These are phyloP conservation scores for Lophiotrema nucula DNA, from an alignment of 495 filamentous ascomycete genomes.

Conservation along the genomic window DNA sequence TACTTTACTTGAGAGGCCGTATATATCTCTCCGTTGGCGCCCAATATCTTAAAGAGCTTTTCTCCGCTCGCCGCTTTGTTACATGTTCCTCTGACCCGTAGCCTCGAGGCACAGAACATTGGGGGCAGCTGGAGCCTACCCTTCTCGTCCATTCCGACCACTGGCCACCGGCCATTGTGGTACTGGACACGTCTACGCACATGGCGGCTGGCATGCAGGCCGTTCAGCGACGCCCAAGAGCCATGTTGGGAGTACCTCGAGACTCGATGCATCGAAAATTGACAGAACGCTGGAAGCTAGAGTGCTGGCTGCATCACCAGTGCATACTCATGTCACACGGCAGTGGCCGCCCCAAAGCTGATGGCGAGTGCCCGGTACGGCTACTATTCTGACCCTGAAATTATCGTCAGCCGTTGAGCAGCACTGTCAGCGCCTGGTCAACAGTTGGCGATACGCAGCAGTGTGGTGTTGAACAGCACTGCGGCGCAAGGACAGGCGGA, in stretches of 20 bases:
- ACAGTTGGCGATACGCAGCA: neutral
- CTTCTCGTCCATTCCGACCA: conserved; percentile 4
- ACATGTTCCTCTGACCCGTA: conserved; percentile 34
- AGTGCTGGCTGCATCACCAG: conserved; percentile 18
- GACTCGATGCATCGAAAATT: conserved; percentile 24
- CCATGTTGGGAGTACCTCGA: conserved; percentile 14
- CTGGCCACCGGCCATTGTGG: conserved; percentile 10
- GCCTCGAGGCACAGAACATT: conserved; percentile 27
- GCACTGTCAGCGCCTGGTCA: neutral
- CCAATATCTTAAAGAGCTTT: conserved; percentile 31
- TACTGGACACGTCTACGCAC: conserved; percentile 26
- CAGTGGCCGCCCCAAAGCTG: conserved; percentile 11
- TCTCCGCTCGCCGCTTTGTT: conserved; percentile 15
- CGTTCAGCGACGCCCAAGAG: conserved; percentile 1
- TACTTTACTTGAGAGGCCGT: conserved; percentile 35
- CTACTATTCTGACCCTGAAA: conserved; percentile 19
- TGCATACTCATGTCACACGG: conserved; percentile 27
- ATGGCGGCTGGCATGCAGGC: conserved; percentile 28
- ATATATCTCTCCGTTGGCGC: conserved; percentile 33
- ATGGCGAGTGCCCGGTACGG: conserved; percentile 18
- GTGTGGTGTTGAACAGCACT: conserved; percentile 10
- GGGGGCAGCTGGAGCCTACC: conserved; percentile 1
- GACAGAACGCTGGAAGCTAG: conserved; percentile 23
- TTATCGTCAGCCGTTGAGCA: conserved; percentile 9
- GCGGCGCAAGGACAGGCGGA: conserved; percentile 16